Conservation (phyloP, 2,329 filamentous ascomycete species). For the Aspergillus persii region DNA sequence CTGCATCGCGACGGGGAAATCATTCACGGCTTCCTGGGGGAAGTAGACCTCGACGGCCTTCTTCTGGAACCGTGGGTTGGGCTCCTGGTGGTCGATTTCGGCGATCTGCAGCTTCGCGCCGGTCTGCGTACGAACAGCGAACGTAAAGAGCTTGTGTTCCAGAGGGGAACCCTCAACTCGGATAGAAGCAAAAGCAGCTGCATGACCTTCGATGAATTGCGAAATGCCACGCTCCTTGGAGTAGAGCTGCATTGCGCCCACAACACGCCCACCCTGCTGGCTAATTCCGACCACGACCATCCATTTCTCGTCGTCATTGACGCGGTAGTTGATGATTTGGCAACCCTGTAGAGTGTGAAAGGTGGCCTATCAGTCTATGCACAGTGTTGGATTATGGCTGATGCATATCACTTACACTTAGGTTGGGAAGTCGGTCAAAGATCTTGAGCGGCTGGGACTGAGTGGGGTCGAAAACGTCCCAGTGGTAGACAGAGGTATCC, state of each 20-base stretch:
- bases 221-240: conserved; percentile 95
- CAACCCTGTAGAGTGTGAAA: conserved; percentile 60
- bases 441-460: conserved; percentile 81
- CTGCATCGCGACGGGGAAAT: conserved; percentile 98
- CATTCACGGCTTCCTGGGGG: conserved; percentile 89
- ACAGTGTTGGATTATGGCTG: neutral
- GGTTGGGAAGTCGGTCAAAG: conserved; percentile 90
- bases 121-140: conserved; percentile 83
- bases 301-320: conserved; percentile 95
- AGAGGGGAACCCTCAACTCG: conserved; percentile 83
- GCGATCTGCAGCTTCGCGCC: conserved; percentile 97
- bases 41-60: conserved; percentile 98
- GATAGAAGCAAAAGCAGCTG: conserved; percentile 87
- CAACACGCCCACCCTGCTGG: conserved; percentile 86
- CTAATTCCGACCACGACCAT: conserved; percentile 97
- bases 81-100: conserved; percentile 89
- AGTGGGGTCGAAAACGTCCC: conserved; percentile 87
- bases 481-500: conserved; percentile 88
- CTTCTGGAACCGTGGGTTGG: conserved; percentile 87
- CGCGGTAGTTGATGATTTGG: conserved; percentile 99
- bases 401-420: conserved; percentile 61
- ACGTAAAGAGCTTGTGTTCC: conserved; percentile 94
- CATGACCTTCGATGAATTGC: conserved; percentile 96
- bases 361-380: conserved; percentile 4
- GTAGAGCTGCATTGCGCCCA: conserved; percentile 95